phyloP scores from a whole-genome alignment of 164 flowering plant genomes.

The Taxillus chinensis region DNA sequence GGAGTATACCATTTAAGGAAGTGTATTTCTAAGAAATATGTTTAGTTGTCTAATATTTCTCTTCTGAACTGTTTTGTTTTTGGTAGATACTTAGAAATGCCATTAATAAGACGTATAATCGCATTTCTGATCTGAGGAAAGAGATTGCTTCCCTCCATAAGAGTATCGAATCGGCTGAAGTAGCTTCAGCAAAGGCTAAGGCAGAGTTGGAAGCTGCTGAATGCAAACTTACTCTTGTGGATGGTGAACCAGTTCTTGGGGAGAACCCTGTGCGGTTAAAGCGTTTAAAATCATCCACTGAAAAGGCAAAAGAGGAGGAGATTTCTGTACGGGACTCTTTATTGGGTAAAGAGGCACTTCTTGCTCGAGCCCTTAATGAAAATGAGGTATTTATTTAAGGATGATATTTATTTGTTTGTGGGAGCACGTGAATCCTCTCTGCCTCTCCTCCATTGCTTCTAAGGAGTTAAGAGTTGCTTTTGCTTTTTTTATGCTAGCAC shows the following conservation, averaged over 20 bases:
- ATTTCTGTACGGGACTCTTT: conserved; percentile 59
- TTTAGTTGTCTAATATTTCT: too few relatives aligned
- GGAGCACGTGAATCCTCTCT: too few relatives aligned
- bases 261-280: conserved; percentile 76
- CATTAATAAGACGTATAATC: conserved; percentile 77
- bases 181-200: conserved; percentile 51
- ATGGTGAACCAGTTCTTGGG: conserved; percentile 89
- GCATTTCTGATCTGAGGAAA: conserved; percentile 76
- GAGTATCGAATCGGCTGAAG: conserved; percentile 45
- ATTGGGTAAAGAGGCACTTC: conserved; percentile 90
- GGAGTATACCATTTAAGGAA: too few relatives aligned
- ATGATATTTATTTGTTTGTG: not conserved
- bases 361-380: conserved; percentile 70
- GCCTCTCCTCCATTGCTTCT: too few relatives aligned
- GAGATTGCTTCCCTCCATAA: conserved; percentile 62
- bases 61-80: not conserved
- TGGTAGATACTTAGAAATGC: conserved; percentile 82
- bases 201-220: conserved; percentile 69
- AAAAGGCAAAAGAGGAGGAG: conserved; percentile 60
- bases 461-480: too few relatives aligned
- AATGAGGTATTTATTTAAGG: conserved; percentile 49
- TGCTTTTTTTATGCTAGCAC: too few relatives aligned
- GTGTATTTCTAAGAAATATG: too few relatives aligned
- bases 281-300: conserved; percentile 59
- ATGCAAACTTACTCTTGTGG: conserved; percentile 69